Conservation (phyloP, 805 yeast genomes). For the Nakazawaea pomicola region DNA sequence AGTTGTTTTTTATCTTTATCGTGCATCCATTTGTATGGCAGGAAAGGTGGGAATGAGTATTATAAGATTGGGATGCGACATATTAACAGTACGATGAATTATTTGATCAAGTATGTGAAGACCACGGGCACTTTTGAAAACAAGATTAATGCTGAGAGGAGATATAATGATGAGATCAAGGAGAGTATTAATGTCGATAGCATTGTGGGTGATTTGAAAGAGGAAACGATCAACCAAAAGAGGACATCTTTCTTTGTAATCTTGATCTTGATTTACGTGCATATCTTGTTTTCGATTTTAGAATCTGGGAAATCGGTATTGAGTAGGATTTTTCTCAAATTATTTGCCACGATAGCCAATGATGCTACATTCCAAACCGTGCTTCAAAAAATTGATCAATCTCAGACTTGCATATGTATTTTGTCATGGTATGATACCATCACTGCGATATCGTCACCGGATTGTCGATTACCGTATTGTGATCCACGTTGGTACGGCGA, state of each 20-base stretch:
- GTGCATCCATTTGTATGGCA: constrained; percentile 54
- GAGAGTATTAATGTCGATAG: constrained; percentile 24
- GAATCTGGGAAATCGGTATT: constrained; percentile 52
- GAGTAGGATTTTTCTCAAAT: constrained; percentile 41
- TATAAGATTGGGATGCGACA: constrained; percentile 49
- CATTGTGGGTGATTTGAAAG: constrained; percentile 32
- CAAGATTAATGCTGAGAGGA: background rate
- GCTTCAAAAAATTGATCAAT: constrained; percentile 41
- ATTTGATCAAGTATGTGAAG: constrained; percentile 40
- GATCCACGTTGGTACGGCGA: constrained; percentile 50
- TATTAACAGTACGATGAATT: constrained; percentile 52
- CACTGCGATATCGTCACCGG: constrained; percentile 50
- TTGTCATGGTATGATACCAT: constrained; percentile 59
- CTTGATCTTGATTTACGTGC: constrained; percentile 47
- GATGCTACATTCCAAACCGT: constrained; percentile 39
- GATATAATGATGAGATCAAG: background rate
- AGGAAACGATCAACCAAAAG: constrained; percentile 29
- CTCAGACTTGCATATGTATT: constrained; percentile 44
- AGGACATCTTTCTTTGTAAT: constrained; percentile 42
- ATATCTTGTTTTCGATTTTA: constrained; percentile 45
- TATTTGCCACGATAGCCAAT: constrained; percentile 44
- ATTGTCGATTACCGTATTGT: constrained; percentile 50
- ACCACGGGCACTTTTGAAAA: constrained; percentile 14
- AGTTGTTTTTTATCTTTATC: constrained; percentile 53
- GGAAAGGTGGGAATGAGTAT: constrained; percentile 46